Percentiles rank a stretch among this genome's conserved stretches.
Conservation (phyloP, 1,284 basidiomycete species). For the Apiotrichum mycotoxinovorans region DNA sequence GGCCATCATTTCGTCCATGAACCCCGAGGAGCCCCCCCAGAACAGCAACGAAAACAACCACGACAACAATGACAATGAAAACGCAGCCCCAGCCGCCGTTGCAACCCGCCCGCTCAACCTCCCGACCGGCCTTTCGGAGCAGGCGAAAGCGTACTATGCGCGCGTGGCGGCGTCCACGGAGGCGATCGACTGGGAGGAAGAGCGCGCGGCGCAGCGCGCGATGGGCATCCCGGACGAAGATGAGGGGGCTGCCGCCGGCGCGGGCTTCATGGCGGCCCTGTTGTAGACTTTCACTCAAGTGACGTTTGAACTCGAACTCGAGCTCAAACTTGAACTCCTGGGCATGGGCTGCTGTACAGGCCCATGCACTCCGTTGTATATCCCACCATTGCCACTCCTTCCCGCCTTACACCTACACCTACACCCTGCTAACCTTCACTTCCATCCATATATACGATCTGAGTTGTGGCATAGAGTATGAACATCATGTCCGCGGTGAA, state of each 20-base stretch:
- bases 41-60: not conserved
- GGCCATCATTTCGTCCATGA: conserved; percentile 28
- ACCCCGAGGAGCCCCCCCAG: not conserved
- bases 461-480: not conserved
- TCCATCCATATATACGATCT: too few relatives aligned
- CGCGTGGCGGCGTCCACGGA: conserved; percentile 34
- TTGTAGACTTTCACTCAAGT: conserved; percentile 3
- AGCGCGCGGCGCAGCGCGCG: conserved; percentile 41
- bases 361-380: not conserved
- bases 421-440: too few relatives aligned
- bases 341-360: too few relatives aligned
- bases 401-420: too few relatives aligned
- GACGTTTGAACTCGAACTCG: not conserved
- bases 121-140: conserved; percentile 28
- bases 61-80: not conserved
- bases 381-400: not conserved
- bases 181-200: conserved; percentile 49
- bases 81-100: not conserved
- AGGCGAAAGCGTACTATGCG: conserved; percentile 36
- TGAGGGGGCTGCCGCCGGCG: conserved; percentile 13
- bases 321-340: too few relatives aligned
- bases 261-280: conserved; percentile 4
- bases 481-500: not conserved
- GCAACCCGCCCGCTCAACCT: conserved; percentile 13
- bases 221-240: conserved; percentile 39